These are phyloP conservation scores for Botrytis hyacinthi DNA, from an alignment of 2,329 filamentous ascomycete genomes.

Conservation along the genomic window DNA sequence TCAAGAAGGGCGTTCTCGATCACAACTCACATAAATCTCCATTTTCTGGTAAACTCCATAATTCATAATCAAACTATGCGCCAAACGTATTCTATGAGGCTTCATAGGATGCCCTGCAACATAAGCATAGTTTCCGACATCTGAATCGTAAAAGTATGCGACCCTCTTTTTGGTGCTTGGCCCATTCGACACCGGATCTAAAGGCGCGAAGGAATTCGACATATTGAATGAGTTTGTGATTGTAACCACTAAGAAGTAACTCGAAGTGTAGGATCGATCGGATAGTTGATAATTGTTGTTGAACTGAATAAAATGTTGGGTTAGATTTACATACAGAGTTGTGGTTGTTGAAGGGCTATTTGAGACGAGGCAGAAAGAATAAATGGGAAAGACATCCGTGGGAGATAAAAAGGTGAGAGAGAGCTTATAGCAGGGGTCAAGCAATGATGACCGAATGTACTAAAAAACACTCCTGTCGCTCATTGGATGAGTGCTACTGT, in stretches of 20 bases:
- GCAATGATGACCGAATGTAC: conserved; percentile 20
- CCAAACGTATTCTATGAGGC: conserved; percentile 89
- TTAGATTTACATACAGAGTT: background rate
- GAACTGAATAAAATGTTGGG: background rate
- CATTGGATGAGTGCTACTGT: background rate
- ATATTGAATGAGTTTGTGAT: conserved; percentile 28
- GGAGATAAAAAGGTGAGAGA: conserved; percentile 6
- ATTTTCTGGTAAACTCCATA: conserved; percentile 96
- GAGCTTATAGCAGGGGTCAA: conserved; percentile 8
- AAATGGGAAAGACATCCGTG: conserved; percentile 1
- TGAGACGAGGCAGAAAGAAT: background rate
- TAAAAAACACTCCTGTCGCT: background rate
- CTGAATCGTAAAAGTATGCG: conserved; percentile 97
- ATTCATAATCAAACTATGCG: conserved; percentile 93
- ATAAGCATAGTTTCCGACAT: conserved; percentile 98
- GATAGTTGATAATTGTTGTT: background rate
- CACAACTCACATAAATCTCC: conserved; percentile 79
- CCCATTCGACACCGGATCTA: conserved; percentile 49
- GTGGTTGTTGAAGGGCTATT: background rate
- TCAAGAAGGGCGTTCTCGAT: background rate
- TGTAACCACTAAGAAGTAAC: conserved; percentile 2
- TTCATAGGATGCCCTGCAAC: conserved; percentile 98
- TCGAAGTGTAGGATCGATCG: background rate
- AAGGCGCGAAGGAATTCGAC: conserved; percentile 46
- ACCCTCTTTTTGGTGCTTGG: conserved; percentile 71